Evolutionary conservation across 1,284 basidiomycete genomes (phyloP), one percentile per base, ranked within the genome.

Genomic region (Porodaedalea pini): DNA sequence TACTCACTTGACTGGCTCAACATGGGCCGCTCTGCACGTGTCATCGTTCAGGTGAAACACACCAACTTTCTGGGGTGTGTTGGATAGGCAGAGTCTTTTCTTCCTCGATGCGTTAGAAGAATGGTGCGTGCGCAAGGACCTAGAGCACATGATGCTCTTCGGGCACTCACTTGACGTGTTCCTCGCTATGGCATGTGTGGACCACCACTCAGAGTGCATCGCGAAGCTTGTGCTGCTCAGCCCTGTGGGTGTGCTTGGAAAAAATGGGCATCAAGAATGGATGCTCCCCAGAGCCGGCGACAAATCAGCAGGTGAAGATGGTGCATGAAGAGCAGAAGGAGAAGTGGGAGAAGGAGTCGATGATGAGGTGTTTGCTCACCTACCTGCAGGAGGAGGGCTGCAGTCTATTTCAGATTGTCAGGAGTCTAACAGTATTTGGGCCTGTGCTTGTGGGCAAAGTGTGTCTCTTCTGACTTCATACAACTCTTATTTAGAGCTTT

Each of bases 1-100:
- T 94, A 90, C 68, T 92, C 92, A 39, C 75, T 98, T 64, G 95
- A 98, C 72, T 98, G 95, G 95, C 80, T 98, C 27, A 95, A 95
- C 55, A 98, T 98, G 95, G 95, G 95, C 41, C 85, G 94, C 43
- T 94, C 91, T 11, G 87, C 93, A 2, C 89, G 95, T 40, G 82
- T 88, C 2, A 72, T 78, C 48, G 71, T 93, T 64, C 85, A 81
- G 62, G 81, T 88, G 11, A 83, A 85, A 64, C 80, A 82, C 11
- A 79, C 80, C 47, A 85, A 92, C 64, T 77, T 84, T 39, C 64
- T 73, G 21, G 79, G 74, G 10, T 84, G 90, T 36, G 89, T 91
- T 2, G 64, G 65, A 36, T 83, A 94, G 67, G 92, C 94, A 2
- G 94, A 98, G 70, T 82, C 85, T n/a, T 2, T 98, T 98, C 77